Conservation (phyloP, 495 filamentous ascomycete species). For the Schizothecium vesticola region DNA sequence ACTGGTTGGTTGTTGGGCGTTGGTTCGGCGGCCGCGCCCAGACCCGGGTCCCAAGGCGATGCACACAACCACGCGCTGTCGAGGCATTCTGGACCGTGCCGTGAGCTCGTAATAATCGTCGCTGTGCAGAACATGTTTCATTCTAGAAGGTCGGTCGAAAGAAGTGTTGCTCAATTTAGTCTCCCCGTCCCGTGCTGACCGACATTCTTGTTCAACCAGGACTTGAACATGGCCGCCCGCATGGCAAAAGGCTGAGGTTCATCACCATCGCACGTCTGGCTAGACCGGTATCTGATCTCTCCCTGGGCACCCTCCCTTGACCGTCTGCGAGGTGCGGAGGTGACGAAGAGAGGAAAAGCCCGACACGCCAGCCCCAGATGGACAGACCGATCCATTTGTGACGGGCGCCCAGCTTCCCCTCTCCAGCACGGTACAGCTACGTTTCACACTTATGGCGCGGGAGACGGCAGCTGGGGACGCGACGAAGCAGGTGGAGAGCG, state of each 20-base stretch:
- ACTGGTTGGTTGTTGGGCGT: slow-evolving; percentile 10
- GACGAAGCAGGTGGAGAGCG: slow-evolving; percentile 11
- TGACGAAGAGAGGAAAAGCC: not conserved
- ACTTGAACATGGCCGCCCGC: not conserved
- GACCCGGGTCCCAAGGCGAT: slow-evolving; percentile 14
- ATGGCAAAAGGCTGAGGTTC: not conserved
- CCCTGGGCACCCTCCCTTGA: not conserved
- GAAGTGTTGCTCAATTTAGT: slow-evolving; percentile 19
- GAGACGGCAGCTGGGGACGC: slow-evolving; percentile 13
- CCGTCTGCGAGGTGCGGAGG: not conserved
- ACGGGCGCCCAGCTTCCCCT: not conserved
- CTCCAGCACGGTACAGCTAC: slow-evolving; percentile 3
- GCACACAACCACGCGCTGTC: slow-evolving; percentile 7
- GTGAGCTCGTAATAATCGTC: slow-evolving; percentile 12
- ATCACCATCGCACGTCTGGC: not conserved
- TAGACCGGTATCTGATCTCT: slow-evolving; percentile 4
- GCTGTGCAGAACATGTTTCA: slow-evolving; percentile 25
- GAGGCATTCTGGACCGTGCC: slow-evolving; percentile 18
- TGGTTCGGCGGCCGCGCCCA: not conserved
- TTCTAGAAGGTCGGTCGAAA: slow-evolving; percentile 29
- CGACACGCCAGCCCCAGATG: not conserved
- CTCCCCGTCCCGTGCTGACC: slow-evolving; percentile 12
- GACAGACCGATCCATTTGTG: slow-evolving; percentile 2
- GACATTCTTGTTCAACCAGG: not conserved
- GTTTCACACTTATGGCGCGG: slow-evolving; percentile 20